These are phyloP conservation scores for Paraconiothyrium sp. DNA, from an alignment of 2,329 filamentous ascomycete species.

Conservation along the genomic window DNA sequence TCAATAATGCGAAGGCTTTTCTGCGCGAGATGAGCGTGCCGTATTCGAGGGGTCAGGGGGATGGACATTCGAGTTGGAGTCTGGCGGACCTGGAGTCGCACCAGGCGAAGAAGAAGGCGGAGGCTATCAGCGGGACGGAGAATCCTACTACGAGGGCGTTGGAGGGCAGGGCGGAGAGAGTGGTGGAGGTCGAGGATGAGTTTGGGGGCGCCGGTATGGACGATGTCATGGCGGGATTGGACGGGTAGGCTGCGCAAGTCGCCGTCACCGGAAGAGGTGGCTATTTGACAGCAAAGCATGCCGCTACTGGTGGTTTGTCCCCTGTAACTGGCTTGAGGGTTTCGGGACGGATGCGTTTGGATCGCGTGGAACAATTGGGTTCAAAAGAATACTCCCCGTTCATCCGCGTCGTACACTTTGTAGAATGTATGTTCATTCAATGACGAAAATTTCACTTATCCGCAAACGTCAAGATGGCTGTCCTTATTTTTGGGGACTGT, in stretches of 20 bases:
- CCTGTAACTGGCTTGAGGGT: background rate
- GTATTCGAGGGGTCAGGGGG: constrained; percentile 82
- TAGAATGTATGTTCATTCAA: background rate
- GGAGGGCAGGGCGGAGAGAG: constrained; percentile 42
- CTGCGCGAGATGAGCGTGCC: constrained; percentile 91
- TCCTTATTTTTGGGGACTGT: too few species aligned
- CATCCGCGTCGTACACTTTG: background rate
- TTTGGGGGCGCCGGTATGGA: constrained; percentile 48
- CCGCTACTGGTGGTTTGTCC: background rate
- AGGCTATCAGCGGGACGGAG: constrained; percentile 71
- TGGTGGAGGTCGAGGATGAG: constrained; percentile 40
- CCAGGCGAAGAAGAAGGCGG: constrained; percentile 77
- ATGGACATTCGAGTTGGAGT: constrained; percentile 94
- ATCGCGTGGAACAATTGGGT: background rate
- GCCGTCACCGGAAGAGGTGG: background rate
- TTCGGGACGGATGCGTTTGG: background rate
- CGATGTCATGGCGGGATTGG: constrained; percentile 48
- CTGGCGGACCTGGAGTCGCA: constrained; percentile 79
- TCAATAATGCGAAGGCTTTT: constrained; percentile 88
- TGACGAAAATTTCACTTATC: too few species aligned
- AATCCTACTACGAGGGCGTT: constrained; percentile 50
- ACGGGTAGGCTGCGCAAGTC: constrained; percentile 6
- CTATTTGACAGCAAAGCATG: background rate
- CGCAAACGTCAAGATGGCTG: background rate
- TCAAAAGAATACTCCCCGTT: background rate